phyloP scores from a whole-genome alignment of 2,329 filamentous ascomycete genomes.

The Cladobotryum mycophilum region DNA sequence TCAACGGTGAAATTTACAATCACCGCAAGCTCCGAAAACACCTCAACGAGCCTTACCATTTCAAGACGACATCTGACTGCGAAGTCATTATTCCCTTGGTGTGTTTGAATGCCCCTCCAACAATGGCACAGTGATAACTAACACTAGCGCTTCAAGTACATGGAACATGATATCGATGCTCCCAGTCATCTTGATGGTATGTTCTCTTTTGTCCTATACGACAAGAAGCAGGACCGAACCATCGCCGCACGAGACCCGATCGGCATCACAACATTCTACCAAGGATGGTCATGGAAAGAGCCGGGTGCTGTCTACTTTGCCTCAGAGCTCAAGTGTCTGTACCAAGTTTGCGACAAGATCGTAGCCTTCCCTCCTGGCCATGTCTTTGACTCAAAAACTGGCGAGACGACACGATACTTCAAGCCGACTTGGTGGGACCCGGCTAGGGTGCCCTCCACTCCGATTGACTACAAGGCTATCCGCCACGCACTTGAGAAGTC shows the following conservation, averaged over 20 bases:
- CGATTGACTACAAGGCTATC: constrained; percentile 77
- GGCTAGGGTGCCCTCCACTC: constrained; percentile 66
- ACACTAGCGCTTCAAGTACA: constrained; percentile 54
- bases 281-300: constrained; percentile 80
- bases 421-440: constrained; percentile 90
- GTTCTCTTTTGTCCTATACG: constrained; percentile 98
- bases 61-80: constrained; percentile 98
- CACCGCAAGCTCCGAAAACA: constrained; percentile 88
- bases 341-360: constrained; percentile 92
- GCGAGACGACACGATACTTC: constrained; percentile 80
- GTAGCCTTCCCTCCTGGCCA: constrained; percentile 91
- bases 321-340: constrained; percentile 90
- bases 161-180: constrained; percentile 85
- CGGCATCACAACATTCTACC: constrained; percentile 94
- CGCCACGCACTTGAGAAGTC: constrained; percentile 80
- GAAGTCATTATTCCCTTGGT: constrained; percentile 98
- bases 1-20: constrained; percentile 99
- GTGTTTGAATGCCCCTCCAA: constrained; percentile 30
- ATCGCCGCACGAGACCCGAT: constrained; percentile 95
- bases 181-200: constrained; percentile 95
- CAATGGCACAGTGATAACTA: too few species aligned
- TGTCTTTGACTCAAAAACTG: constrained; percentile 90
- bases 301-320: constrained; percentile 89
- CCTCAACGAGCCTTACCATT: constrained; percentile 79
- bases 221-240: constrained; percentile 87